These are phyloP conservation scores for Metarhizium album DNA, from an alignment of 2,329 filamentous ascomycete genomes.

Conservation along the genomic window DNA sequence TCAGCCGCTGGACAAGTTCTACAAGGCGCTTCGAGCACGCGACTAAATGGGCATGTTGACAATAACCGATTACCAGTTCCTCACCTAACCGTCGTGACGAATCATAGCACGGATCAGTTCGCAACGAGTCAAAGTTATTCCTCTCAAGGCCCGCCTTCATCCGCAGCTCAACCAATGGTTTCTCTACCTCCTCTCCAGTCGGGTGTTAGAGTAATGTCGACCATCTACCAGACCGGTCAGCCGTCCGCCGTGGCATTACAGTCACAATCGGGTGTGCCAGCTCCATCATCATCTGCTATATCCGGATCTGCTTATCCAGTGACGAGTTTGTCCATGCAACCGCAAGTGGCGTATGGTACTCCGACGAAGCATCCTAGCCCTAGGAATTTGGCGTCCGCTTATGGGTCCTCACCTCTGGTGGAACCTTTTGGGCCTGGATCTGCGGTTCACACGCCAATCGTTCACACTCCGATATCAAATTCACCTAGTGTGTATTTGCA, in stretches of 20 bases:
- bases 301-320: conserved; percentile 15
- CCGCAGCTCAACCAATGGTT: conserved; percentile 21
- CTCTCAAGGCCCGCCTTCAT: conserved; percentile 26
- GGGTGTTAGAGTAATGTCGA: conserved; percentile 61
- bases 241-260: conserved; percentile 22
- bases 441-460: conserved; percentile 44
- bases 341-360: conserved; percentile 33
- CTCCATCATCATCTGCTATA: conserved; percentile 14
- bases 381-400: conserved; percentile 31
- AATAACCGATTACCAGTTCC: conserved; percentile 52
- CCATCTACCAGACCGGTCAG: conserved; percentile 55
- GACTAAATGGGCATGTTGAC: conserved; percentile 14
- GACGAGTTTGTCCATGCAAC: conserved; percentile 14
- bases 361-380: conserved; percentile 44
- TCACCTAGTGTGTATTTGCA: conserved; percentile 83
- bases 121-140: conserved; percentile 28
- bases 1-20: conserved; percentile 11
- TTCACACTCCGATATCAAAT: conserved; percentile 56
- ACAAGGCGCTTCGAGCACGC: conserved; percentile 8
- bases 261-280: conserved; percentile 21
- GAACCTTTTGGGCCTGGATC: conserved; percentile 46
- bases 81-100: conserved; percentile 56
- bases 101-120: conserved; percentile 20
- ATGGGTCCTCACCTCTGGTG: conserved; percentile 56
- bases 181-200: conserved; percentile 53